Base-by-base conservation (phyloP, 106 monocot genomes). In the Ottelia alismoides region DNA sequence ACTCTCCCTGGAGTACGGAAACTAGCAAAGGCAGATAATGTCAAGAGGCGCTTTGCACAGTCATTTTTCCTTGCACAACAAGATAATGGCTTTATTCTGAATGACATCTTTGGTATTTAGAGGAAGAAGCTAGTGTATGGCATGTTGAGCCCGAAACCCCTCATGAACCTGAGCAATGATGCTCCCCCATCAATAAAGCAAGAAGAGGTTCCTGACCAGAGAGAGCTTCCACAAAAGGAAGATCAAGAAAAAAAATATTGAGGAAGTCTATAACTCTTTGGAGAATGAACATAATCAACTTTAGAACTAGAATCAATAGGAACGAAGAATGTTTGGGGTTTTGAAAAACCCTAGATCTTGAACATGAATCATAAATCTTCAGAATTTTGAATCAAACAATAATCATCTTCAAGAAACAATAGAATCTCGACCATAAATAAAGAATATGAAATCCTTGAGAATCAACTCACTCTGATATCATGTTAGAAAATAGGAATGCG, bases 31-130 rank as follows among this genome's bases (percentile, higher is more conserved):
- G 67, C 70, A 47, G 81, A 88, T 49, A 65, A 69, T 49, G 62
- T 78, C 25, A 75, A 51, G 69, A 83, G 76, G 59, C 70, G 67
- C 30, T 94, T 94, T 61, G 65, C 94, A 1, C 88, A 94, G 60
- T 76, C 88, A 11, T 94, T 94, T 78, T 94, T 94, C 49, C 94
- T 94, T n/a, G 94, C 94, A 16, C 77, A 75, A 1, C 94, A 94
- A 49, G 94, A 84, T n/a, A 83, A 78, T 25, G 94, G 88, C 71
- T 94, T 73, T 60, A 88, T 94, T 22, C 70, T 84, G 23, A 94
- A 94, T 58, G 94, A 94, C 51, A 73, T 94, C 2, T 88, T 94
- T 23, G 94, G 29, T 94, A 74, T 47, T 53, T 75, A 11, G 77
- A n/a, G n/a, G n/a, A 72, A 10, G 74, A 72, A 27, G 59, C 30